Evolutionary conservation across 495 filamentous ascomycete species (phyloP).

Genomic region (Elasticomyces elasticus): DNA sequence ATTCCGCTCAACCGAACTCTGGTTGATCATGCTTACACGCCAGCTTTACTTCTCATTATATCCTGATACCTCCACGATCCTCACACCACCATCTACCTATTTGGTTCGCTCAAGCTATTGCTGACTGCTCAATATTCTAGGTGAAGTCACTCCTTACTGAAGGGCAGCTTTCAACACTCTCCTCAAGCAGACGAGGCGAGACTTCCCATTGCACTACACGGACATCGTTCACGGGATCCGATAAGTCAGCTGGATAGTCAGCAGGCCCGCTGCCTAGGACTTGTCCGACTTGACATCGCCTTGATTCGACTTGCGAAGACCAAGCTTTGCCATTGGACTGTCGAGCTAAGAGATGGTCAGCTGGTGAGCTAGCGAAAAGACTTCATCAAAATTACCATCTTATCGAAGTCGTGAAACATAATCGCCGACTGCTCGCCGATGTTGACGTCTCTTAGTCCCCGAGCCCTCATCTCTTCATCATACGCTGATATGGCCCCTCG

Average conservation of each 20-base stretch:
- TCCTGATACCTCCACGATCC: background rate
- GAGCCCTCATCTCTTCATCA: background rate
- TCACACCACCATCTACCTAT: background rate
- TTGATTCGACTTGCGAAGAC: background rate
- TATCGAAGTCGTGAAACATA: conserved; percentile 1
- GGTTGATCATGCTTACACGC: conserved; percentile 21
- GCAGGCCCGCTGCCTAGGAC: background rate
- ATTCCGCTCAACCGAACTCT: conserved; percentile 14
- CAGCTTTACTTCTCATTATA: conserved; percentile 21
- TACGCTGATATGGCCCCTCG: background rate
- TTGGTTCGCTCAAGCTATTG: background rate
- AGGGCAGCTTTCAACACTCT: too few relatives aligned
- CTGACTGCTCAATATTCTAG: background rate
- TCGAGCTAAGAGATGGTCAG: background rate
- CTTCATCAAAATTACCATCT: background rate
- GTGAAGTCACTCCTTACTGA: too few relatives aligned
- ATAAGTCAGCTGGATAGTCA: too few relatives aligned
- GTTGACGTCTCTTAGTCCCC: background rate
- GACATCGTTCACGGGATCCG: background rate
- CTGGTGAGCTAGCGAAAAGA: background rate
- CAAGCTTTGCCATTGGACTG: background rate
- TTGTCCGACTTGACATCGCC: background rate
- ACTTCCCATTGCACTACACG: background rate
- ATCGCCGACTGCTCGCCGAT: background rate
- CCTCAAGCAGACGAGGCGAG: too few relatives aligned